Percentiles rank a stretch among this genome's conserved stretches.
Evolutionary conservation across 345 rosid species (phyloP).

Genomic region (Viola odorata): DNA sequence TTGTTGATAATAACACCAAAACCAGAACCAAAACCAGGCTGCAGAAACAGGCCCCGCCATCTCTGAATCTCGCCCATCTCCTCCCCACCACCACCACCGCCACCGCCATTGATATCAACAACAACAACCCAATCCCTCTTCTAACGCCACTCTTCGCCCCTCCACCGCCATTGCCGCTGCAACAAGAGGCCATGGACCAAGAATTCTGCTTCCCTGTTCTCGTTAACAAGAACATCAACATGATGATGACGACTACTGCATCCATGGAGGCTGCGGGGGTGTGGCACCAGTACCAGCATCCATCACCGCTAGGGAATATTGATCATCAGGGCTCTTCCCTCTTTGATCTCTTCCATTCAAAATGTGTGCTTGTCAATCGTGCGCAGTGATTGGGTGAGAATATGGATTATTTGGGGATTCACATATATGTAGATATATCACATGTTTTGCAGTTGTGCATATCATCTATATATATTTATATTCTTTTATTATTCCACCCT

Average conservation of each 20-base stretch:
- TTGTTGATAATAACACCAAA: no score
- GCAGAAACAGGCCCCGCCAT: constrained; percentile 48
- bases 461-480: no score
- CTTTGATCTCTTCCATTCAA: constrained; percentile 33
- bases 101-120: background rate
- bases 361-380: constrained; percentile 41
- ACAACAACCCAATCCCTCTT: constrained; percentile 40
- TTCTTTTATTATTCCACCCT: background rate
- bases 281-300: constrained; percentile 12
- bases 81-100: background rate
- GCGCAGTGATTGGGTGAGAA: constrained; percentile 4
- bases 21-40: constrained; percentile 56
- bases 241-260: background rate
- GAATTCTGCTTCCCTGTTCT: constrained; percentile 20
- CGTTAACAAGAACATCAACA: background rate
- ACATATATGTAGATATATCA: no score
- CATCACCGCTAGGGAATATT: constrained; percentile 9
- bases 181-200: background rate
- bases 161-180: constrained; percentile 22
- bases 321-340: constrained; percentile 27
- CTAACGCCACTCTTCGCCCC: constrained; percentile 43
- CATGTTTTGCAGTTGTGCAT: no score
- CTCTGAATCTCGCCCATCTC: constrained; percentile 29
- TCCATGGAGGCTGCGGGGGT: background rate
- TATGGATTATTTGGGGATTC: no score